These are phyloP conservation scores for Nadsonia fulvescens DNA, from an alignment of 805 yeast species.

Conservation along the genomic window DNA sequence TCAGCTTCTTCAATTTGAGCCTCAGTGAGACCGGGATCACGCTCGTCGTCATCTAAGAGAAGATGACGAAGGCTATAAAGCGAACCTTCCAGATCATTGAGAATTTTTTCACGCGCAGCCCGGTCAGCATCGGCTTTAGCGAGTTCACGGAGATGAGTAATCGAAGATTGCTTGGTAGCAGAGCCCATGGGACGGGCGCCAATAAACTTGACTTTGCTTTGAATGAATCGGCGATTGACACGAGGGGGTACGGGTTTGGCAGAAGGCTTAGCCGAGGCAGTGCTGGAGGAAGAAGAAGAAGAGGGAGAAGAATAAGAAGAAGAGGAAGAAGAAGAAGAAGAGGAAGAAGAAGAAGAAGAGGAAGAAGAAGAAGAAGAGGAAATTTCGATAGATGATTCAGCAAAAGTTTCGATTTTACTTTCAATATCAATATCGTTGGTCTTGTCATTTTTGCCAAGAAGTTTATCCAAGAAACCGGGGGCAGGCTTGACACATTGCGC, in stretches of 20 bases:
- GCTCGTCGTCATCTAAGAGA: slow-evolving; percentile 33
- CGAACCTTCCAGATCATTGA: slow-evolving; percentile 56
- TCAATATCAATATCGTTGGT: slow-evolving; percentile 5
- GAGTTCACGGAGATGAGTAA: slow-evolving; percentile 31
- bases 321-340: slow-evolving; percentile 1
- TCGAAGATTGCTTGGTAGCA: slow-evolving; percentile 27
- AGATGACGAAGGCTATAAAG: slow-evolving; percentile 49
- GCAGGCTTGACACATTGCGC: slow-evolving; percentile 8
- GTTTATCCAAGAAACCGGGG: slow-evolving; percentile 4
- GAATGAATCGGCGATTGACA: slow-evolving; percentile 7
- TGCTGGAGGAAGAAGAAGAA: slow-evolving; percentile 10
- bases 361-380: slow-evolving; percentile 3
- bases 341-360: slow-evolving; percentile 1
- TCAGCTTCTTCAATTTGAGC: slow-evolving; percentile 26
- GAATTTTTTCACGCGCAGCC: slow-evolving; percentile 33
- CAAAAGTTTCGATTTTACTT: slow-evolving; percentile 6
- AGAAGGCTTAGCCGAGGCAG: slow-evolving; percentile 8
- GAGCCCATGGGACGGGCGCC: slow-evolving; percentile 32
- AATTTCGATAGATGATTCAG: slow-evolving; percentile 6
- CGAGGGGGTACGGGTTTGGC: slow-evolving; percentile 8
- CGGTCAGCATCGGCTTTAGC: slow-evolving; percentile 39
- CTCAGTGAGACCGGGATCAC: too few relatives aligned
- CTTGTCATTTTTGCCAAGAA: too few relatives aligned
- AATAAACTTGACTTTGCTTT: slow-evolving; percentile 19
- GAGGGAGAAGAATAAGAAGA: slow-evolving; percentile 5